Conservation (phyloP, 2,329 filamentous ascomycete species). For the Tetracladium maxilliforme region DNA sequence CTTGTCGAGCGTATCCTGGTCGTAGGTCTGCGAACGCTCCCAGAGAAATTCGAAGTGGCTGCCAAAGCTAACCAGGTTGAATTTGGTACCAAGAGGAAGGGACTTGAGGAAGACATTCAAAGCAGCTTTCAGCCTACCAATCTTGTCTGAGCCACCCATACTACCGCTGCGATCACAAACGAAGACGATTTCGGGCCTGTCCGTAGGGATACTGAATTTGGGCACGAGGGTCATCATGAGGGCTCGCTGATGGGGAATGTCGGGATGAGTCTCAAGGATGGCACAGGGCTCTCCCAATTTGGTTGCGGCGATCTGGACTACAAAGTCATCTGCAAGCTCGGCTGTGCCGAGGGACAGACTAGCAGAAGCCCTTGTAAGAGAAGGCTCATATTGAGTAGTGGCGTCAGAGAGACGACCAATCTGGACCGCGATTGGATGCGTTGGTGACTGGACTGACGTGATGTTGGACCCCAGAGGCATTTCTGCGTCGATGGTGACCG, state of each 20-base stretch:
- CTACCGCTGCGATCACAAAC: conserved; percentile 59
- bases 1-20: conserved; percentile 22
- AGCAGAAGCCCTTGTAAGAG: conserved; percentile 45
- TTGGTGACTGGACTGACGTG: conserved; percentile 48
- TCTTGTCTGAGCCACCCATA: conserved; percentile 33
- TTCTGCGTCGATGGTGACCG: conserved; percentile 42
- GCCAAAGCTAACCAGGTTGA: conserved; percentile 60
- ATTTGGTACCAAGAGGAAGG: conserved; percentile 45
- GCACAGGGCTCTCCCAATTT: conserved; percentile 46
- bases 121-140: conserved; percentile 35
- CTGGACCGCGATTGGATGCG: conserved; percentile 50
- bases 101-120: conserved; percentile 52
- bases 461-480: conserved; percentile 42
- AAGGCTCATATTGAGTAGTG: conserved; percentile 27
- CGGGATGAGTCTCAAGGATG: conserved; percentile 50
- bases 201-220: conserved; percentile 44
- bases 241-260: conserved; percentile 43
- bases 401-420: conserved; percentile 41
- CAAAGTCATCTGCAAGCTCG: conserved; percentile 48
- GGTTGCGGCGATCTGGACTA: conserved; percentile 48
- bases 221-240: conserved; percentile 60
- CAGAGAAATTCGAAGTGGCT: conserved; percentile 28
- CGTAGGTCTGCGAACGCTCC: conserved; percentile 28
- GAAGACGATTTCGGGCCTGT: conserved; percentile 51
- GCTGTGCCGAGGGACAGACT: conserved; percentile 36